These are phyloP conservation scores for Mycosarcoma mackinlayi DNA, from an alignment of 1,284 basidiomycete species.

Conservation along the genomic window DNA sequence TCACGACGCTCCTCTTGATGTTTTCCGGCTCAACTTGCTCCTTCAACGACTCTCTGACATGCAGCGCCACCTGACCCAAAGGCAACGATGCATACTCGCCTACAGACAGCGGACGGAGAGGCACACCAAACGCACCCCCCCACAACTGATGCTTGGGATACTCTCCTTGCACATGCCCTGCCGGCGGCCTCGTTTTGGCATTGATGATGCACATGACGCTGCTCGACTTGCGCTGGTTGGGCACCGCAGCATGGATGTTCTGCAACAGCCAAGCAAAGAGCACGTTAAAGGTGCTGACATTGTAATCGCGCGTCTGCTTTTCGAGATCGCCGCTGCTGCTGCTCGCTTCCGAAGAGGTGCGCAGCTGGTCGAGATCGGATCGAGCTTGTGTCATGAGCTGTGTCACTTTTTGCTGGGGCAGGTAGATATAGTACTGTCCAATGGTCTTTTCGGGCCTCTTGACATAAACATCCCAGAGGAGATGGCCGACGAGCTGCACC, in stretches of 20 bases:
- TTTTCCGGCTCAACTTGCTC: constrained; percentile 16
- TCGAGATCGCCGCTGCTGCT: constrained; percentile 1
- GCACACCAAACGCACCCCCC: constrained; percentile 25
- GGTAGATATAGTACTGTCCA: constrained; percentile 29
- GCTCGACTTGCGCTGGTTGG: constrained; percentile 1
- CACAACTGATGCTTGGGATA: constrained; percentile 24
- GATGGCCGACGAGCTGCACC: constrained; percentile 8
- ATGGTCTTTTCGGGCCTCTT: constrained; percentile 19
- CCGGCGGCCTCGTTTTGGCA: constrained; percentile 19
- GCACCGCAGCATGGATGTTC: constrained; percentile 22
- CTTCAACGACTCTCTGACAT: constrained; percentile 14
- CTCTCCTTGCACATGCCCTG: constrained; percentile 5
- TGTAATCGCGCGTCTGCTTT: constrained; percentile 3
- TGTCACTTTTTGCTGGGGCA: constrained; percentile 19
- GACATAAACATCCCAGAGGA: constrained; percentile 30
- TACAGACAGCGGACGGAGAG: constrained; percentile 2
- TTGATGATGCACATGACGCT: constrained; percentile 23
- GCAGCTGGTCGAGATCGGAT: constrained; percentile 6
- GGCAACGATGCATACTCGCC: constrained; percentile 13
- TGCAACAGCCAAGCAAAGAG: constrained; percentile 29
- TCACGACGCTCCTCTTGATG: constrained; percentile 12
- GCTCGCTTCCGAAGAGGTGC: not conserved
- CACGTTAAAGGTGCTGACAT: constrained; percentile 28
- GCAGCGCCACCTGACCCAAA: constrained; percentile 18
- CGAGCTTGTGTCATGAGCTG: constrained; percentile 11